Conservation (phyloP, 2,329 filamentous ascomycete genomes). For the Plenodomus lindquistii region DNA sequence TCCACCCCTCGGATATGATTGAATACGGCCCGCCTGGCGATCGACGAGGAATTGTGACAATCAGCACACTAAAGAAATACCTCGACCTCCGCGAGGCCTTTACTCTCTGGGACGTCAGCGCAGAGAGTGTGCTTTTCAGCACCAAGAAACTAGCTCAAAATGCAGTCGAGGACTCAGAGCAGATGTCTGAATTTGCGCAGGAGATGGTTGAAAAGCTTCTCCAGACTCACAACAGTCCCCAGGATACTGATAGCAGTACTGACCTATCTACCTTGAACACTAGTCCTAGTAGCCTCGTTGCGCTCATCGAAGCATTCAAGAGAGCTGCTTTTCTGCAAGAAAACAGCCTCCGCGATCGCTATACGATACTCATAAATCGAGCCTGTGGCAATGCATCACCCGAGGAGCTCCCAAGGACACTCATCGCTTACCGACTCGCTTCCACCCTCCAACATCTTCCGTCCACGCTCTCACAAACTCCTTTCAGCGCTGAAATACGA, state of each 20-base stretch:
- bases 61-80: constrained; percentile 28
- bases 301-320: constrained; percentile 26
- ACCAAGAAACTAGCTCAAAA: constrained; percentile 40
- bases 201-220: constrained; percentile 28
- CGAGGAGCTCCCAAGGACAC: constrained; percentile 22
- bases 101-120: constrained; percentile 21
- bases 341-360: constrained; percentile 36
- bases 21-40: constrained; percentile 58
- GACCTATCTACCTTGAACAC: background rate
- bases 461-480: constrained; percentile 12
- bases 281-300: constrained; percentile 3
- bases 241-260: background rate
- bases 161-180: constrained; percentile 28
- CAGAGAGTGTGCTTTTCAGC: constrained; percentile 41
- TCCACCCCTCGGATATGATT: constrained; percentile 61
- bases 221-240: constrained; percentile 12
- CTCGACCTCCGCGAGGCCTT: constrained; percentile 21
- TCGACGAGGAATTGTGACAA: constrained; percentile 47
- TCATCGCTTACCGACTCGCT: constrained; percentile 40
- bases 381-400: constrained; percentile 25
- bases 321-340: constrained; percentile 24
- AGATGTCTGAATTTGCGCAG: constrained; percentile 25
- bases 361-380: constrained; percentile 32
- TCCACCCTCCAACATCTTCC: constrained; percentile 23
- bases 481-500: constrained; percentile 28